Base-by-base conservation (phyloP, 306 rosid genomes). In the Mimosa pudica region DNA sequence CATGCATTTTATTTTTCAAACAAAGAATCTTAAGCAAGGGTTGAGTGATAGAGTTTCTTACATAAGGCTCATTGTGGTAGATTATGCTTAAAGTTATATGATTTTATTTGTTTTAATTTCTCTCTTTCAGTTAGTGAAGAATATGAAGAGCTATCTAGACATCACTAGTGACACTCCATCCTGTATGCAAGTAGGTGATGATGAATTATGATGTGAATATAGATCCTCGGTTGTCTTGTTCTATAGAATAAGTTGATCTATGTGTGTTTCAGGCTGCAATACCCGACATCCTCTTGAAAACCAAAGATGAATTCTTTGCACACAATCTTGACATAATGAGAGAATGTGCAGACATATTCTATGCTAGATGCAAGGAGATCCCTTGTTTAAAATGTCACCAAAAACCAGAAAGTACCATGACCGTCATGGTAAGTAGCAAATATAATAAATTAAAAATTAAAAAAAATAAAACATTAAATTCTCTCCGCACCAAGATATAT, bases 361-460 rank as follows among this genome's bases (percentile, higher is more conserved):
- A 77, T 71, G 90, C 84, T 44, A 60, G 75, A 77, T 61, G 88
- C 12, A 74, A 88, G 77, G 90, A 76, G 75, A 92, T 89, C 20
- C 84, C 94, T 74, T 85, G 90, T 83, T 84, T 92, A 61, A 85
- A 83, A 66, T 92, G 91, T 64, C 92, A 89, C 33, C 83, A 86
- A 67, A 89, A 87, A 79, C 97, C 94, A n/a, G 90, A 92, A 77
- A 92, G 91, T 48, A 83, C 94, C 79, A 84, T 92, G 94, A 14
- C 68, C 71, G 89, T 73, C 4, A 80, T 92, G 97, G 97, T 89
- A 77, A 46, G 87, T 64, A 8, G 35, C 52, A 48, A 12, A 3
- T 20, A 55, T 8, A 47, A 47, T 46, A 47, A 24, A 24, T 24
- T 24, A 24, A 24, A 24, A 24, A 24, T 24, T 38, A 5, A 5